A percentile compares a stretch with the other conserved stretches of the same genome.
phyloP scores from a whole-genome alignment of 768 basidiomycete species.

The Boletus tomentosulus region DNA sequence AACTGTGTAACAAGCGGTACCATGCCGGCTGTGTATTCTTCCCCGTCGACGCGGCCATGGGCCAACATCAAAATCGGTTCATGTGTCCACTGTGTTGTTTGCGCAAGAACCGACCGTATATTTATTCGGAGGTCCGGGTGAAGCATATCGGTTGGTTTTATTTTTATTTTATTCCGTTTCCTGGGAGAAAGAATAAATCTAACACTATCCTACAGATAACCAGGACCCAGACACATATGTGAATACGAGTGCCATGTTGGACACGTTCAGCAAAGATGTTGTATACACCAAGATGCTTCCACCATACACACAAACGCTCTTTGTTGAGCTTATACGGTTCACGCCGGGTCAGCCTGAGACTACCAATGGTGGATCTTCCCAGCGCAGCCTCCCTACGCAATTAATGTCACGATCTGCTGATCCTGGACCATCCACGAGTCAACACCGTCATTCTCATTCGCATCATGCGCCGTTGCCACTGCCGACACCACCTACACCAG shows the following conservation, averaged over 20 bases:
- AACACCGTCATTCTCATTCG: conserved; percentile 26
- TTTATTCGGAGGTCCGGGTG: conserved; percentile 73
- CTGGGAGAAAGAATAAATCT: neutral
- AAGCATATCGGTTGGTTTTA: conserved; percentile 50
- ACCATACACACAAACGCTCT: conserved; percentile 63
- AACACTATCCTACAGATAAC: conserved; percentile 33
- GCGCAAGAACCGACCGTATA: conserved; percentile 66
- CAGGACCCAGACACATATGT: conserved; percentile 59
- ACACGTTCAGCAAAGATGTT: conserved; percentile 67
- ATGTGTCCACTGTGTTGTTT: conserved; percentile 76
- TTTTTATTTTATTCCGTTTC: conserved; percentile 2
- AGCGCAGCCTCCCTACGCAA: conserved; percentile 13
- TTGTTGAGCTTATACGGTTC: conserved; percentile 64
- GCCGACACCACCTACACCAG: conserved; percentile 33
- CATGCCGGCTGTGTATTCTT: conserved; percentile 77
- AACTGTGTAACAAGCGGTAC: conserved; percentile 59
- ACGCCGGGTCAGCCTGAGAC: conserved; percentile 30
- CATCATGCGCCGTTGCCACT: conserved; percentile 30
- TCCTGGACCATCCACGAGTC: conserved; percentile 28
- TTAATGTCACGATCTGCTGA: conserved; percentile 23
- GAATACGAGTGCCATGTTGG: conserved; percentile 69
- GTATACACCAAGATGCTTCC: conserved; percentile 63
- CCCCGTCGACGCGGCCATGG: conserved; percentile 41
- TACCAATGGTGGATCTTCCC: conserved; percentile 13
- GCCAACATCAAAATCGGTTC: conserved; percentile 40